Evolutionary conservation across 805 yeast genomes (phyloP).

Genomic region (Wickerhamomyces kurtzmanii): DNA sequence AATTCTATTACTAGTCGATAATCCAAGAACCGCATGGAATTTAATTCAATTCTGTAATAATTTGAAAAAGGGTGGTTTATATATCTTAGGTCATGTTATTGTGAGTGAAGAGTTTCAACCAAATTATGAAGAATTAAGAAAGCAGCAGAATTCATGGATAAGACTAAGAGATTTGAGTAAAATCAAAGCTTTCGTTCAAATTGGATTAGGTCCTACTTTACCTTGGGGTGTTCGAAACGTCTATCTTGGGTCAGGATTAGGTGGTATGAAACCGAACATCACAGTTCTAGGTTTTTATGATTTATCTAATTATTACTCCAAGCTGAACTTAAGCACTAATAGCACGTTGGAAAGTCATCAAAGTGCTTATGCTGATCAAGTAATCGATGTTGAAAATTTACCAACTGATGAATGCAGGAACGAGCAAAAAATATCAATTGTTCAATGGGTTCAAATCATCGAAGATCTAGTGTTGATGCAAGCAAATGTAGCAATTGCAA

Average conservation of each 20-base stretch:
- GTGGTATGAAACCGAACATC: conserved; percentile 96
- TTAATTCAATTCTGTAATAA: conserved; percentile 89
- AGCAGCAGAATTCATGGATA: conserved; percentile 75
- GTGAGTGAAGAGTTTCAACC: conserved; percentile 54
- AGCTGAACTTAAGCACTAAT: conserved; percentile 3
- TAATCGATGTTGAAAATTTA: conserved; percentile 29
- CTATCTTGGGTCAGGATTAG: conserved; percentile 89
- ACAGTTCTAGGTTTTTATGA: conserved; percentile 89
- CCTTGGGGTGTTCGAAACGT: conserved; percentile 96
- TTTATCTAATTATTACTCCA: conserved; percentile 25
- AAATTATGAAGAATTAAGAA: conserved; percentile 57
- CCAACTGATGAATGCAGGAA: conserved; percentile 77
- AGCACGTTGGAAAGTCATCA: conserved; percentile 2
- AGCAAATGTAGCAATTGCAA: conserved; percentile 89
- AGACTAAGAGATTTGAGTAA: conserved; percentile 68
- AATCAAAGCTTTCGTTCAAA: conserved; percentile 90
- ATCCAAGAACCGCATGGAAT: conserved; percentile 89
- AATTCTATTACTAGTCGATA: conserved; percentile 76
- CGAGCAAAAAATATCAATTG: conserved; percentile 58
- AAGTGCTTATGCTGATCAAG: conserved; percentile 8
- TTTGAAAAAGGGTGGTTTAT: conserved; percentile 90
- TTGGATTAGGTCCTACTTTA: conserved; percentile 76
- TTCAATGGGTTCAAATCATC: conserved; percentile 85
- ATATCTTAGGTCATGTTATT: conserved; percentile 86
- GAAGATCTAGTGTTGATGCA: conserved; percentile 87